Evolutionary conservation across 2,329 filamentous ascomycete genomes (phyloP), one percentile per base, ranked within the genome.

Genomic region (Aspergillus hiratsukae): DNA sequence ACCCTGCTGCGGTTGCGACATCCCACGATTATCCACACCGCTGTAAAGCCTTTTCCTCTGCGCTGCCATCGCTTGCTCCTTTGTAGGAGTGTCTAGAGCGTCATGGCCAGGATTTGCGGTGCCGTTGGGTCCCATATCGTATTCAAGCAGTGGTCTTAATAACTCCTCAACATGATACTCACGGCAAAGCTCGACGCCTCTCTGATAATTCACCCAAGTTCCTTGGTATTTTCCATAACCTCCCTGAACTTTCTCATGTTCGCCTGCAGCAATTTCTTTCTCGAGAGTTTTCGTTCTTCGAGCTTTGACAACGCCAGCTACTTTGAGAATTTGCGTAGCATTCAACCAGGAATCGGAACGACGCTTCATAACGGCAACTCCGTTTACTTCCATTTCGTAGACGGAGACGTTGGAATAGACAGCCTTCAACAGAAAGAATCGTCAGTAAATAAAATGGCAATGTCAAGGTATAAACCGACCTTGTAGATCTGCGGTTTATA

Each of bases 211-310:
- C 69, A 99, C 96, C 94, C 94, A 99, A 2, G 94, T 99, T 54
- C 94, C 94, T 78, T 99, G 94, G 69, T 99, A 99, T 78, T 97
- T 97, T 62, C 94, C 94, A 69, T 99, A 99, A 4, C 94, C 94
- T 35, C 94, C 94, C 72, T 99, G 94, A 2, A 99, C 93, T 75
- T 99, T 99, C 74, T 99, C 94, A 74, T 99, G 93, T 70, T 96
- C 90, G 68, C 94, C 94, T 0, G 89, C 94, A 61, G 96, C 85
- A 57, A 99, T 96, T 75, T 99, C 94, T 76, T 97, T 97, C 73
- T 99, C 94, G 52, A 99, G 81, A 7, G 97, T 95, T 75, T 97
- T 97, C 57, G 94, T 97, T 65, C 94, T 88, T 76, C 96, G 95
- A 58, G 93, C 94, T 77, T 99, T 99, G 71, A 97, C 93, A 58